These are phyloP conservation scores for Cladosporium oxysporum DNA, from an alignment of 2,329 filamentous ascomycete species.

Conservation along the genomic window DNA sequence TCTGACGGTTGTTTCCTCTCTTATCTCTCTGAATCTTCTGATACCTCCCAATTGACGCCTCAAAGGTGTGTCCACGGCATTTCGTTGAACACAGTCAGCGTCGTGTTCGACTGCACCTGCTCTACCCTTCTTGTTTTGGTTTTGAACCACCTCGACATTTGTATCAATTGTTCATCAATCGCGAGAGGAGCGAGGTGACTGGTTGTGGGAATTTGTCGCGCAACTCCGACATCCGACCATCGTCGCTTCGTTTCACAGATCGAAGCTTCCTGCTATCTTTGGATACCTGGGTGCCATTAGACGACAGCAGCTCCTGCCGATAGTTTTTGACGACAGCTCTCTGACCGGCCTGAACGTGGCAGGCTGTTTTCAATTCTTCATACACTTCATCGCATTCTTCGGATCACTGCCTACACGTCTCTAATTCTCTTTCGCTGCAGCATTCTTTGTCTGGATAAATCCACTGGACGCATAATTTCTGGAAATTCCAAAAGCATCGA, in stretches of 20 bases:
- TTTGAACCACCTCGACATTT: neutral
- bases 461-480: conserved; percentile 4
- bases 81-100: conserved; percentile 13
- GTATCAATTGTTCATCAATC: neutral
- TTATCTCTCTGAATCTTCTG: conserved; percentile 9
- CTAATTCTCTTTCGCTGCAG: neutral
- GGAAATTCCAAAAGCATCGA: conserved; percentile 4
- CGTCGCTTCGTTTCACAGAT: conserved; percentile 1
- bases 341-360: neutral
- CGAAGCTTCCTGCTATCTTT: conserved; percentile 1
- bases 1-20: conserved; percentile 5
- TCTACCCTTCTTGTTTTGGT: neutral
- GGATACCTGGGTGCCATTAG: neutral
- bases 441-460: conserved; percentile 12
- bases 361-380: neutral
- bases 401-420: neutral
- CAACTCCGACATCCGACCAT: conserved; percentile 9
- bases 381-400: neutral
- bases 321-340: neutral
- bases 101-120: neutral
- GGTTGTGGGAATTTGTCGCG: neutral
- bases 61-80: neutral
- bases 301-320: neutral
- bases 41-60: conserved; percentile 2
- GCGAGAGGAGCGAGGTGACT: neutral